Evolutionary conservation across 2,329 filamentous ascomycete species (phyloP), one percentile per base, ranked within the genome.

Genomic region (Talaromyces pinophilus): DNA sequence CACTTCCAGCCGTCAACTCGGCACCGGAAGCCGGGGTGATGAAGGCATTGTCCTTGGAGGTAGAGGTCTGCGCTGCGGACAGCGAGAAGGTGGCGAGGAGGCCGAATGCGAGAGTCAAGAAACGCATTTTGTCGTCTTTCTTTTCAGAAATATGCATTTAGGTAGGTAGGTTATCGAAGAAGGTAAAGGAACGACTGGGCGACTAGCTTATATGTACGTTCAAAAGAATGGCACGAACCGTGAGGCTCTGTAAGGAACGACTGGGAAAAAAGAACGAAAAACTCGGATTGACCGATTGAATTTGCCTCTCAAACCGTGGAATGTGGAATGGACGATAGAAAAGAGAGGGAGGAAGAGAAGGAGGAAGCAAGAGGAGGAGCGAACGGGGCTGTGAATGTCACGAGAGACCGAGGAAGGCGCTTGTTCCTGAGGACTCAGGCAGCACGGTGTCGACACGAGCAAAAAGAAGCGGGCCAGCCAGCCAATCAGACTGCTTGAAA

Each of bases 1-100:
- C 69, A 72, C 81, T 63, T 62, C 84, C 84, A 50, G 82, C 82
- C 15, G 74, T 79, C 71, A 84, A 82, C 30, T 73, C 67, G 67
- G 82, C 81, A 54, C 81, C 81, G 17, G 70, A 72, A 3, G 55
- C 46, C 19, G 83, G 82, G 67, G 81, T 75, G 65, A 77, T 82
- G 80, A 86, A 85, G 61, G 82, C 73, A 73, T 86, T 86, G 70
- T 68, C 76, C 72, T 3, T 48, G 28, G 83, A 80, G 67, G 81
- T 77, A 64, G 77, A 82, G 79, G 81, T 73, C 73, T 85, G 85
- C 70, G 68, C 77, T 71, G 76, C 71, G 42, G 81, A 82, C 30
- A 79, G 71, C 59, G 77, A 78, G 19, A 82, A 70, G 62, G 81
- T 79, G 66, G 81, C 80, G 68, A 84, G 71, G 68, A 81, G 74